Evolutionary conservation across 805 yeast genomes (phyloP).

Genomic region (Candida sphagnicola): DNA sequence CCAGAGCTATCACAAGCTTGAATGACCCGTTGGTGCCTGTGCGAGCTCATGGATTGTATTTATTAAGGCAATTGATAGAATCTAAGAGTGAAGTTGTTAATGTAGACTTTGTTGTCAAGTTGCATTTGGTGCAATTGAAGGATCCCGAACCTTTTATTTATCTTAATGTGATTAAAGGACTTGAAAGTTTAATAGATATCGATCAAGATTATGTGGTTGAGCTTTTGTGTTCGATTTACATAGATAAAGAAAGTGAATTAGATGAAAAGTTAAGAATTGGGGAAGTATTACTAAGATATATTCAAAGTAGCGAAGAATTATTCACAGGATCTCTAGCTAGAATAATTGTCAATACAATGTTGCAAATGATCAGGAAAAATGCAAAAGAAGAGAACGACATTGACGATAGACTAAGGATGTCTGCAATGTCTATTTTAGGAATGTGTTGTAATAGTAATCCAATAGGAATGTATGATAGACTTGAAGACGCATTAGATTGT

Average conservation of each 20-base stretch:
- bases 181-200: constrained; percentile 54
- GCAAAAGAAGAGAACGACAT: constrained; percentile 12
- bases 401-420: constrained; percentile 72
- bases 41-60: constrained; percentile 77
- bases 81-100: constrained; percentile 48
- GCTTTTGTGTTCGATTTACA: constrained; percentile 36
- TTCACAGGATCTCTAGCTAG: constrained; percentile 44
- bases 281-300: constrained; percentile 66
- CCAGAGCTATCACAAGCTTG: constrained; percentile 61
- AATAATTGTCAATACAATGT: constrained; percentile 39
- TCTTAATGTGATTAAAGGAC: constrained; percentile 76
- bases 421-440: constrained; percentile 85
- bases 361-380: constrained; percentile 33
- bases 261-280: constrained; percentile 80
- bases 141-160: constrained; percentile 88
- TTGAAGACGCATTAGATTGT: constrained; percentile 67
- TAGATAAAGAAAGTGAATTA: constrained; percentile 24
- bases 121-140: constrained; percentile 61
- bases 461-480: constrained; percentile 41
- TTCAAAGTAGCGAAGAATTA: constrained; percentile 46
- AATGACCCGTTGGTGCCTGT: constrained; percentile 81
- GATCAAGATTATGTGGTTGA: constrained; percentile 35
- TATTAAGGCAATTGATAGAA: constrained; percentile 53
- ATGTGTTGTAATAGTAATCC: constrained; percentile 59
- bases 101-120: constrained; percentile 50